Evolutionary conservation across 2,329 filamentous ascomycete genomes (phyloP).

Genomic region (Venturia nashicola): DNA sequence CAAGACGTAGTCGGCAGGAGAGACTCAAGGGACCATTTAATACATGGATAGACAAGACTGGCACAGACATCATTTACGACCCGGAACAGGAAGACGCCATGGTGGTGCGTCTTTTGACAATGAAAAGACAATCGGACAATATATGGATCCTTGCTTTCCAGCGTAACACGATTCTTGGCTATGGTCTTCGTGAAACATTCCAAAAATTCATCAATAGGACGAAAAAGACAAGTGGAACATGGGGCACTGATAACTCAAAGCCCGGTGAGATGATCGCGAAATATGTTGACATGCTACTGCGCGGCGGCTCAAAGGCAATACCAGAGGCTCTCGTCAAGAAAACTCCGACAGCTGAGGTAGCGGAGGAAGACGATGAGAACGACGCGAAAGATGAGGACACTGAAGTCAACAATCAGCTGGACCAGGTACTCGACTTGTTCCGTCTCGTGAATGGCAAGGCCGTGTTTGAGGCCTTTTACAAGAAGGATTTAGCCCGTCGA

Average conservation of each 20-base stretch:
- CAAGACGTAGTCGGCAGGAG: slow-evolving; percentile 56
- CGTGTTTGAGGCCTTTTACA: slow-evolving; percentile 98
- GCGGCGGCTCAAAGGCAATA: slow-evolving; percentile 75
- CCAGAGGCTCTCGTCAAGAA: slow-evolving; percentile 51
- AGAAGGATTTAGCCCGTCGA: slow-evolving; percentile 84
- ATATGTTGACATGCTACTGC: slow-evolving; percentile 80
- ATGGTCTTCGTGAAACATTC: slow-evolving; percentile 74
- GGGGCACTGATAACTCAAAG: slow-evolving; percentile 78
- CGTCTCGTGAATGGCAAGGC: slow-evolving; percentile 95
- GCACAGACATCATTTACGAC: slow-evolving; percentile 68
- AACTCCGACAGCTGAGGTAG: slow-evolving; percentile 31
- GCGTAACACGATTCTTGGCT: slow-evolving; percentile 62
- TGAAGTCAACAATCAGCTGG: slow-evolving; percentile 81
- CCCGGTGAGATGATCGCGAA: slow-evolving; percentile 98
- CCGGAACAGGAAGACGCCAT: slow-evolving; percentile 69
- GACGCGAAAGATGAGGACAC: slow-evolving; percentile 76
- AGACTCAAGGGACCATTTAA: slow-evolving; percentile 63
- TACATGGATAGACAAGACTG: slow-evolving; percentile 64
- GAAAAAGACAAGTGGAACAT: slow-evolving; percentile 56
- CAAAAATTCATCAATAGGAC: slow-evolving; percentile 84
- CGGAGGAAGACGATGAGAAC: slow-evolving; percentile 44
- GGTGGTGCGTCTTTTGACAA: slow-evolving; percentile 68
- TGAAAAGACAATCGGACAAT: slow-evolving; percentile 68
- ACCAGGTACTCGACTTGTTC: slow-evolving; percentile 88
- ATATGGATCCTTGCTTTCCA: slow-evolving; percentile 68